A percentile compares a stretch with the other conserved stretches of the same genome.
phyloP scores from a whole-genome alignment of 768 basidiomycete species.

The Cubamyces lactineus region DNA sequence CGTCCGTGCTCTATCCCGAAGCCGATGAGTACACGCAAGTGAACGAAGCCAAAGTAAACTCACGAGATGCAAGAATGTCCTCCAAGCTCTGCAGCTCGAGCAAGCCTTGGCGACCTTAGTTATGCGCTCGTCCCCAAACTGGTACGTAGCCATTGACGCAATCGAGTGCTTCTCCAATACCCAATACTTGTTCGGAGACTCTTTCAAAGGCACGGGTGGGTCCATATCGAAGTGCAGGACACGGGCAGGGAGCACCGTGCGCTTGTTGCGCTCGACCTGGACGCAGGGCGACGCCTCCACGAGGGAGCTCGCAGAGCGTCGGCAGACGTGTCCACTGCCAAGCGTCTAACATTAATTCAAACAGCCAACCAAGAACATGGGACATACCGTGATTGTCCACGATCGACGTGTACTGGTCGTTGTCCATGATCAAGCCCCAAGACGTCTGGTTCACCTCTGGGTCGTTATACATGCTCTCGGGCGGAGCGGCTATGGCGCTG shows the following conservation, averaged over 20 bases:
- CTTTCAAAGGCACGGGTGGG: no score
- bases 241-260: slow-evolving; percentile 43
- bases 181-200: no score
- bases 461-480: slow-evolving; percentile 43
- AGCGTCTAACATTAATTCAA: slow-evolving; percentile 56
- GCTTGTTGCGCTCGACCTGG: slow-evolving; percentile 65
- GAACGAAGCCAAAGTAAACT: slow-evolving; percentile 31
- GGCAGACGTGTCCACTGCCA: slow-evolving; percentile 76
- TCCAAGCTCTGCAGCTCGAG: slow-evolving; percentile 70
- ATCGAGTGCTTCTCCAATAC: slow-evolving; percentile 69
- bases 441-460: slow-evolving; percentile 42
- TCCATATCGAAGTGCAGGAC: slow-evolving; percentile 32
- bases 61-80: slow-evolving; percentile 62
- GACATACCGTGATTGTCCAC: slow-evolving; percentile 60
- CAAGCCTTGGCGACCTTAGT: slow-evolving; percentile 60
- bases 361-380: not conserved
- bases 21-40: slow-evolving; percentile 21
- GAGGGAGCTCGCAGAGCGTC: slow-evolving; percentile 64
- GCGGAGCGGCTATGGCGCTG: slow-evolving; percentile 69
- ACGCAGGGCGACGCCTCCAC: slow-evolving; percentile 72
- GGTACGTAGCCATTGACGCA: slow-evolving; percentile 62
- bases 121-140: slow-evolving; percentile 72
- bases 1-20: slow-evolving; percentile 38
- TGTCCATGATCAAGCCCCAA: slow-evolving; percentile 72
- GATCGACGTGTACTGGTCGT: slow-evolving; percentile 37